These are phyloP conservation scores for Talaromyces adpressus DNA, from an alignment of 495 filamentous ascomycete genomes.

Conservation along the genomic window DNA sequence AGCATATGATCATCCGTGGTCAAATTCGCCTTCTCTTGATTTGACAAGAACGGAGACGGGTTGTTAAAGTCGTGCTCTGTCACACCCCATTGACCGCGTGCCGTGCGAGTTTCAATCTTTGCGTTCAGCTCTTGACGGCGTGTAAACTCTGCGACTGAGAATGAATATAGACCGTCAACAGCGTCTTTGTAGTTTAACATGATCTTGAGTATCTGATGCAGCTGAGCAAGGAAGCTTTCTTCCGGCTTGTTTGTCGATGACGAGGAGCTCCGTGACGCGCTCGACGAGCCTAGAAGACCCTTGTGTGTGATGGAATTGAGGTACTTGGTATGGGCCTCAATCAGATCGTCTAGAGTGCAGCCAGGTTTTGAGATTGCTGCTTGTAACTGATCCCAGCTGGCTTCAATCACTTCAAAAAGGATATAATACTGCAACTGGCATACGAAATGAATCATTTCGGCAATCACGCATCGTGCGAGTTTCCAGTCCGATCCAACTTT, in stretches of 20 bases:
- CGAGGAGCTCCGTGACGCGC: constrained; percentile 29
- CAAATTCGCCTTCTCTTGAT: constrained; percentile 16
- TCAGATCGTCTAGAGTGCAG: constrained; percentile 90
- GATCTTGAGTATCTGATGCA: constrained; percentile 84
- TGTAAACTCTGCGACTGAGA: constrained; percentile 89
- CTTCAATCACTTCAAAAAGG: constrained; percentile 95
- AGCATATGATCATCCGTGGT: constrained; percentile 59
- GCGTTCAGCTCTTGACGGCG: constrained; percentile 78
- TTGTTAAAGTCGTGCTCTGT: constrained; percentile 44
- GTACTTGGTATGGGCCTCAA: constrained; percentile 84
- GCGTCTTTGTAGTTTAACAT: constrained; percentile 93
- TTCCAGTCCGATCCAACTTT: constrained; percentile 83
- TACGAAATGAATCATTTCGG: constrained; percentile 98
- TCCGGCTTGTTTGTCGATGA: constrained; percentile 47
- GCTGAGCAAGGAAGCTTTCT: constrained; percentile 81
- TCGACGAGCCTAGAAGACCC: constrained; percentile 68
- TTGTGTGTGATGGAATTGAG: constrained; percentile 94
- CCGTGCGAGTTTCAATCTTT: constrained; percentile 57
- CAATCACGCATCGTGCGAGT: constrained; percentile 72
- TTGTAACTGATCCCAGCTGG: constrained; percentile 83
- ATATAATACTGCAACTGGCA: constrained; percentile 98
- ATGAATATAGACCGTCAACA: constrained; percentile 91
- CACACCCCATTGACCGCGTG: constrained; percentile 55
- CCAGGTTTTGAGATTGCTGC: constrained; percentile 70
- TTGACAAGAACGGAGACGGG: constrained; percentile 6